Evolutionary conservation across 2,329 filamentous ascomycete genomes (phyloP), one percentile per base, ranked within the genome.

Genomic region (Bipolaris zeicola): DNA sequence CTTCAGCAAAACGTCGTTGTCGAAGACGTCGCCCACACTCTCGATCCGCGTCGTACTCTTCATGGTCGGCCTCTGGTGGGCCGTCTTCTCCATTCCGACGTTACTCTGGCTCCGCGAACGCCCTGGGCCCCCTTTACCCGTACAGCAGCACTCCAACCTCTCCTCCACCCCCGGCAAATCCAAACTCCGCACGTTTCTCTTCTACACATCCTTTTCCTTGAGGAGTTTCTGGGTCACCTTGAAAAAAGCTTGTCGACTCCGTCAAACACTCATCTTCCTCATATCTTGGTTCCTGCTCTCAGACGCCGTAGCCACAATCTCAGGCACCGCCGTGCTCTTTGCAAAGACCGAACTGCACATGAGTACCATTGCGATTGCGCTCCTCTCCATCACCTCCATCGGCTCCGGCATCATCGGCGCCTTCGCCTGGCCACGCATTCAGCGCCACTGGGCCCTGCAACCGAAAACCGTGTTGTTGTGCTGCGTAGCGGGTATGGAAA

Each of bases 311-410:
- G 94, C 94, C 2, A 97, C 94, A 0, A 92, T 96, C 0, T 94
- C 91, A 22, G 93, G 91, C n/a, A 96, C 93, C 0, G 93, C 94
- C 1, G 91, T 97, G 26, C 81, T 98, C 8, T 97, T 96, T 72
- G 94, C 92, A 20, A 96, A 96, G 76, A 97, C 92, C 0, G 86
- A 93, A 71, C 81, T 98, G 13, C 85, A 91, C 65, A 96, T 98
- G 92, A 84, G 87, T 62, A 89, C 92, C 0, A 92, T 91, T 76
- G 89, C 90, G 0, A 79, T 97, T 26, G 94, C 91, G 1, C 81
- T 96, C 69, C 92, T 98, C 64, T 96, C 91, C 64, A 92, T 97
- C 50, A 92, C 96, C 57, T 90, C 89, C 14, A 96, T 93, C n/a
- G 78, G 87, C 34, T 87, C 87, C 6, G 93, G 93, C n/a, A 89